phyloP scores from a whole-genome alignment of 305 asterid genomes.

The Ruellia speciosa region DNA sequence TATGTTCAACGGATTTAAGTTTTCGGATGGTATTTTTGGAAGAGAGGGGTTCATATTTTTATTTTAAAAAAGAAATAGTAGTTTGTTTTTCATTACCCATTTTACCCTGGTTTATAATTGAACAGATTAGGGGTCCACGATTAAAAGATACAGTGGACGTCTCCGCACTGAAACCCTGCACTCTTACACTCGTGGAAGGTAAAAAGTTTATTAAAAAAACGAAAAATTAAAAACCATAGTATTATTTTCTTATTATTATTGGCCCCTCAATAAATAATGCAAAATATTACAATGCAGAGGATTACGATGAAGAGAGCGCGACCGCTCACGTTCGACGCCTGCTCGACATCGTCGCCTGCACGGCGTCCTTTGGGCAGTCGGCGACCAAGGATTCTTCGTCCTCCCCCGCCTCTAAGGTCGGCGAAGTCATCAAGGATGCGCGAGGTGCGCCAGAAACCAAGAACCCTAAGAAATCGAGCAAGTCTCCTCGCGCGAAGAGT shows the following conservation, averaged over 20 bases:
- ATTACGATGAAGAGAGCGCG: conserved; percentile 73
- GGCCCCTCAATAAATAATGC: no score
- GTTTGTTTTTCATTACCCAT: neutral
- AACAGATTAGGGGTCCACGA: conserved; percentile 78
- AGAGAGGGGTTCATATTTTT: neutral
- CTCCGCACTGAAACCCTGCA: conserved; percentile 86
- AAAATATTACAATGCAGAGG: conserved; percentile 45
- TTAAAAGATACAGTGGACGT: conserved; percentile 89
- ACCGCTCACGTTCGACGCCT: conserved; percentile 82
- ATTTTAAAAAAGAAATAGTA: neutral
- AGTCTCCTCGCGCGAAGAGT: conserved; percentile 39
- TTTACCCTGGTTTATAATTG: conserved; percentile 16
- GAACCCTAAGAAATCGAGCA: conserved; percentile 51
- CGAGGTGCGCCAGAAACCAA: conserved; percentile 43
- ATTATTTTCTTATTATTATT: no score
- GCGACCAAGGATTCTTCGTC: conserved; percentile 32
- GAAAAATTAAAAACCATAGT: no score
- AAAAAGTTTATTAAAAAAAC: no score
- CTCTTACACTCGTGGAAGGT: conserved; percentile 86
- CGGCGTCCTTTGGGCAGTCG: conserved; percentile 83
- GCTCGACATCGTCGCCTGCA: conserved; percentile 75
- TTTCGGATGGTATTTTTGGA: no score
- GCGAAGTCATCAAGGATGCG: conserved; percentile 37
- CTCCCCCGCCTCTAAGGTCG: conserved; percentile 22
- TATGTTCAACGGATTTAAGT: neutral